phyloP scores from a whole-genome alignment of 2,329 filamentous ascomycete genomes.

The Aspergillus novoparasiticus region DNA sequence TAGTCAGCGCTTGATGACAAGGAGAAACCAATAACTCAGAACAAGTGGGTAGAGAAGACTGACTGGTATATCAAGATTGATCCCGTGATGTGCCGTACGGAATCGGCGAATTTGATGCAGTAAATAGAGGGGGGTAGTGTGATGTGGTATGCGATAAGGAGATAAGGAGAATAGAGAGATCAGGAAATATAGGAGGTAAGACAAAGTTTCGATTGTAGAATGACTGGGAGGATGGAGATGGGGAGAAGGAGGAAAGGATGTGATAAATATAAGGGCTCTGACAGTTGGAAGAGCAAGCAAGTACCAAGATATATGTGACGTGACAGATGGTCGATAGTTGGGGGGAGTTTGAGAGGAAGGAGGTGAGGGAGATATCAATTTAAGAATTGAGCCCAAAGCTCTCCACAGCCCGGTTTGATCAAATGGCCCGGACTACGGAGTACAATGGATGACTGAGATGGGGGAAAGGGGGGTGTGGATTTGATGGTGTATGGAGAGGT shows the following conservation, averaged over 20 bases:
- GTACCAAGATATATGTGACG: constrained; percentile 13
- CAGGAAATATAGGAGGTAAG: constrained; percentile 9
- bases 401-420: constrained; percentile 17
- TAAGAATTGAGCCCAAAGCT: constrained; percentile 11
- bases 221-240: constrained; percentile 3
- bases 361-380: constrained; percentile 19
- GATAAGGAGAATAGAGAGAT: constrained; percentile 8
- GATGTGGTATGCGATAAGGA: constrained; percentile 21
- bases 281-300: constrained; percentile 2
- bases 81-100: not conserved
- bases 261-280: constrained; percentile 2
- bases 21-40: constrained; percentile 11
- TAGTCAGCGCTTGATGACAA: not conserved
- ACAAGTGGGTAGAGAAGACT: constrained; percentile 13
- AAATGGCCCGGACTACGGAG: constrained; percentile 16
- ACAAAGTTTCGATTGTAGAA: not conserved
- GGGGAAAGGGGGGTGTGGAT: constrained; percentile 3
- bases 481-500: constrained; percentile 3
- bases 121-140: not conserved
- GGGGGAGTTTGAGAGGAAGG: constrained; percentile 10
- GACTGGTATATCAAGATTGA: constrained; percentile 5
- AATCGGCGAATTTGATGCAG: not conserved
- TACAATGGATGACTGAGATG: constrained; percentile 7
- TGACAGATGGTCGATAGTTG: not conserved
- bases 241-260: not conserved